These are phyloP conservation scores for Trichosporon sp. DNA, from an alignment of 1,284 basidiomycete genomes.

Conservation along the genomic window DNA sequence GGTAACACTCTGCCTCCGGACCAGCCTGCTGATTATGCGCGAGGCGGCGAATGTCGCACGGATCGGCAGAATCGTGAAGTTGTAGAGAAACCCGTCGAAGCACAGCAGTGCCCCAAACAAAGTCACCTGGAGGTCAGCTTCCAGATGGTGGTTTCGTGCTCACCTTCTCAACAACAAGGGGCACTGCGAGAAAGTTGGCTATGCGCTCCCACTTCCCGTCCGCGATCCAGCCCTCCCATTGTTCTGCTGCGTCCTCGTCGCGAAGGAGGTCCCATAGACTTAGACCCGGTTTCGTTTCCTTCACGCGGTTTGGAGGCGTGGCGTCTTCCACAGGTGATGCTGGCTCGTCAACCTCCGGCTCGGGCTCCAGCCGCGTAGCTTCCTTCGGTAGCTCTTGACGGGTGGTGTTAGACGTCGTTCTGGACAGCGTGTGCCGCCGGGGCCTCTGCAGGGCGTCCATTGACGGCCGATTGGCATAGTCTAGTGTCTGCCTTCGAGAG, in stretches of 20 bases:
- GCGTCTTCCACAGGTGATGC: neutral
- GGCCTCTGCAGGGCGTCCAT: neutral
- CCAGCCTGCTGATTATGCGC: conserved; percentile 59
- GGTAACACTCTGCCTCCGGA: conserved; percentile 28
- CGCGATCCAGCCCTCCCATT: conserved; percentile 54
- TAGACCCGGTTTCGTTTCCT: conserved; percentile 2
- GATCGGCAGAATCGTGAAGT: conserved; percentile 95
- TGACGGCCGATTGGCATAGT: neutral
- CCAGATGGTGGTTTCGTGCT: conserved; percentile 29
- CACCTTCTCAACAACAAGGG: conserved; percentile 91
- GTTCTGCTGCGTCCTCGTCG: conserved; percentile 53
- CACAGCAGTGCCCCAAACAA: conserved; percentile 91
- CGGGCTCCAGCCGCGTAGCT: neutral
- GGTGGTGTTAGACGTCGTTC: conserved; percentile 2
- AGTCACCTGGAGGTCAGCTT: conserved; percentile 67
- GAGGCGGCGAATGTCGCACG: conserved; percentile 72
- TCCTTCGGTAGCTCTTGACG: conserved; percentile 10
- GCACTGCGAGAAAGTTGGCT: conserved; percentile 92
- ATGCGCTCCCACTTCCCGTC: conserved; percentile 73
- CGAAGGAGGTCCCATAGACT: conserved; percentile 40
- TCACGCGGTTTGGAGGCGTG: neutral
- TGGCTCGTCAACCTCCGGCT: conserved; percentile 14
- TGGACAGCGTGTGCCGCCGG: neutral
- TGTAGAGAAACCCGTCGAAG: conserved; percentile 95
- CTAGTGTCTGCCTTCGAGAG: conserved; percentile 26